Base-by-base conservation (phyloP, 148 eudicot species). In the Vaccinium myrtillus region DNA sequence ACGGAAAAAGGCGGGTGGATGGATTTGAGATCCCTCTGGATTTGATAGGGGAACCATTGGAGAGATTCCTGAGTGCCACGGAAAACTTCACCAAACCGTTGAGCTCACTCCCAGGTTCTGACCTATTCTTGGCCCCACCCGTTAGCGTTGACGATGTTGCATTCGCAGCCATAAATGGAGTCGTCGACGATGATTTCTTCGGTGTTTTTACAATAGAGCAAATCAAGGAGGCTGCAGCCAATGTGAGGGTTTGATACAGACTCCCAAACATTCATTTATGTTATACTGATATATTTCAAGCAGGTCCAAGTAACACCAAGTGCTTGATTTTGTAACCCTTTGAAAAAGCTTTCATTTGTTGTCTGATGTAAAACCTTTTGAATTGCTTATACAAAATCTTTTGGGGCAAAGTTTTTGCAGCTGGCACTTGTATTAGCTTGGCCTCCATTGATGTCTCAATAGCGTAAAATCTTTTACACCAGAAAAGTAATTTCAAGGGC, bases 61-160 rank as follows among this genome's bases (percentile, higher is more conserved):
- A 97, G 83, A 97, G 83, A 77, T 36, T 97, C 86, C 88, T 97
- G 58, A 70, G 53, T 70, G 94, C 95, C 58, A 88, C 92, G 1
- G 93, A 92, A 80, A 95, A 87, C 86, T 87, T 97, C 67, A 93
- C 90, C 65, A 89, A 84, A 75, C 99, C 99, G 11, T 82, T 97
- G 86, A 95, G 49, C 73, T 87, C 94, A 55, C 91, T 97, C 73
- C 99, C 98, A 9, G 98, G 93, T 43, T 97, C 99, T 1, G 99
- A 97, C 87, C 87, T 97, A 82, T 63, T 97, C 32, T 87, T 97
- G 83, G 98, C 96, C 9, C 98, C 99, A n/a, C 99, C 99, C 0
- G 91, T 97, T 30, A 97, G 95, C 65, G 99, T 95, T 13, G 94
- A 95, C 76, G 98, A 95, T 81, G 88, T 97, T 81, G 99, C 99